Evolutionary conservation across 1,139 yeast genomes (phyloP).

Genomic region (Taphrina wiesneri): DNA sequence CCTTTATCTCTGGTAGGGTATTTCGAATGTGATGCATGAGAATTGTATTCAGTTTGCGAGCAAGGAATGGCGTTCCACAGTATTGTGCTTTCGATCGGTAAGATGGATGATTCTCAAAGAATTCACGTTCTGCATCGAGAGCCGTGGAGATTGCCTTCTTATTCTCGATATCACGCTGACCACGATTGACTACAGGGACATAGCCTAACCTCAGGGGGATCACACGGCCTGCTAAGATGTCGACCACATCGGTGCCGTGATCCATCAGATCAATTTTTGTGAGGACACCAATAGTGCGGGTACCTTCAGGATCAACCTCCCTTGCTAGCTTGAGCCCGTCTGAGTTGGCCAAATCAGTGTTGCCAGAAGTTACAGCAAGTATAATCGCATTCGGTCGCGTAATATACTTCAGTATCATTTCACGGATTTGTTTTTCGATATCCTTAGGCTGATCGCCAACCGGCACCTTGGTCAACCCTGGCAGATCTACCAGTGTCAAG

Average conservation of each 20-base stretch:
- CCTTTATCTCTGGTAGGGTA: conserved; percentile 91
- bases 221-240: conserved; percentile 91
- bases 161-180: conserved; percentile 89
- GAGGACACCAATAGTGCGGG: conserved; percentile 90
- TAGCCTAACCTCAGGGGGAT: conserved; percentile 95
- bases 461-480: conserved; percentile 97
- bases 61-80: conserved; percentile 96
- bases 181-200: conserved; percentile 96
- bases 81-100: conserved; percentile 87
- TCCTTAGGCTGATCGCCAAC: conserved; percentile 99
- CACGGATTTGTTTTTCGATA: conserved; percentile 90
- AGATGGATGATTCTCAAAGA: conserved; percentile 89
- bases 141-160: conserved; percentile 90
- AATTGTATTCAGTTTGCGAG: conserved; percentile 86
- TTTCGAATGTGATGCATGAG: conserved; percentile 90
- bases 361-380: conserved; percentile 93
- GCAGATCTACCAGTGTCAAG: conserved; percentile 91
- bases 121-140: conserved; percentile 71
- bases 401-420: conserved; percentile 90
- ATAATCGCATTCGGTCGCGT: conserved; percentile 96
- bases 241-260: conserved; percentile 97
- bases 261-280: conserved; percentile 98
- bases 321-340: conserved; percentile 95
- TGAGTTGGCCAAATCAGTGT: conserved; percentile 95
- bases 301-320: conserved; percentile 97